phyloP scores from a whole-genome alignment of 1,284 basidiomycete genomes.

The Vanrija humicola region DNA sequence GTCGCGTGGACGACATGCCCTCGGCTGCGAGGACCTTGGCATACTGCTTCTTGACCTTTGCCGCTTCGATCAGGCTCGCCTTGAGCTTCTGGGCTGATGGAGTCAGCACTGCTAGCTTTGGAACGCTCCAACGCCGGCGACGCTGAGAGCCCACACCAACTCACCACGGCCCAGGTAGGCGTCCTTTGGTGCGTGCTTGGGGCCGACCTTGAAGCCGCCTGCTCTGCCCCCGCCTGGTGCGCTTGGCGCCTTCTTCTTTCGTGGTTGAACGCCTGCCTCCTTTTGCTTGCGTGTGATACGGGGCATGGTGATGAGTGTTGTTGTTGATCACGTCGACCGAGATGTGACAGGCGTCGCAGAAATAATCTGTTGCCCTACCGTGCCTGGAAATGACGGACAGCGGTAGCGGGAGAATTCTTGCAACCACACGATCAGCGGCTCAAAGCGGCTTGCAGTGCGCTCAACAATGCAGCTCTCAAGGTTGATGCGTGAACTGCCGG shows the following conservation, averaged over 20 bases:
- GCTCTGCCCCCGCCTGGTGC: background rate
- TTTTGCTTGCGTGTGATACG: slow-evolving; percentile 39
- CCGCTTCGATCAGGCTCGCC: slow-evolving; percentile 53
- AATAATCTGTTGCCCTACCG: too few relatives aligned
- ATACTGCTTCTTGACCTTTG: slow-evolving; percentile 54
- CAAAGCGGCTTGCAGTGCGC: too few relatives aligned
- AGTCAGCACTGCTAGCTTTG: background rate
- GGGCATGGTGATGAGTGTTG: slow-evolving; percentile 27
- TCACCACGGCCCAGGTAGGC: slow-evolving; percentile 51
- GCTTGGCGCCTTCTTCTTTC: background rate
- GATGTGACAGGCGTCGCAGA: too few relatives aligned
- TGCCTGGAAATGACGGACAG: too few relatives aligned
- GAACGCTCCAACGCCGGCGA: too few relatives aligned
- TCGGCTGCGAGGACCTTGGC: slow-evolving; percentile 52
- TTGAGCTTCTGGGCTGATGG: slow-evolving; percentile 53
- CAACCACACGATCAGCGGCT: too few relatives aligned
- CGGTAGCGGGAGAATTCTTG: too few relatives aligned
- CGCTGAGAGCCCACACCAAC: background rate
- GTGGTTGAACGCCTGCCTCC: slow-evolving; percentile 12
- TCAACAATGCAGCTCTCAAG: too few relatives aligned
- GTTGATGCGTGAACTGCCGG: too few relatives aligned
- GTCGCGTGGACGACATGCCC: slow-evolving; percentile 40
- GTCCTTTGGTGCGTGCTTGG: slow-evolving; percentile 41
- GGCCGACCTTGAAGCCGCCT: slow-evolving; percentile 45
- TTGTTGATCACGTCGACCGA: background rate